Percentiles rank a stretch among this genome's conserved stretches.
These are phyloP conservation scores for Capsicum pubescens DNA, from an alignment of 257 asterid species.

Conservation along the genomic window DNA sequence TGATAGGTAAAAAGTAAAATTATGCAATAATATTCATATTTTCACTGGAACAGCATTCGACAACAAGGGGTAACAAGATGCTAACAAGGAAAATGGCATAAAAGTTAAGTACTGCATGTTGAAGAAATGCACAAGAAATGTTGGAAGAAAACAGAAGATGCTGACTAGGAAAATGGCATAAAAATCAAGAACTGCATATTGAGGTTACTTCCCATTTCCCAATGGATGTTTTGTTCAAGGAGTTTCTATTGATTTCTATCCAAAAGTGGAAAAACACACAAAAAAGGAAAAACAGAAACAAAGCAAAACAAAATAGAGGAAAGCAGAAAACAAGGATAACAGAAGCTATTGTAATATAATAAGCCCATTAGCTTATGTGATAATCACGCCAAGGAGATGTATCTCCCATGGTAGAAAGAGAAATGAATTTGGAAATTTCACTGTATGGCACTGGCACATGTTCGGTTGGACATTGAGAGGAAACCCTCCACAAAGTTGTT, in stretches of 20 bases:
- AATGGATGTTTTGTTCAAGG: neutral
- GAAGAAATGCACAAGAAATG: neutral
- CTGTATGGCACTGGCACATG: neutral
- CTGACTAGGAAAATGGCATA: neutral
- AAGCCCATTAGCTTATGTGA: neutral
- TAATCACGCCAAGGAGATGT: neutral
- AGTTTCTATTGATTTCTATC: neutral
- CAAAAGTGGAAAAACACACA: neutral
- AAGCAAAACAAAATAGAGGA: neutral
- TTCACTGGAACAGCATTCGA: neutral
- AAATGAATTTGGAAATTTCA: neutral
- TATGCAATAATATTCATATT: neutral
- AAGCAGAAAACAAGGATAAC: conserved; percentile 7
- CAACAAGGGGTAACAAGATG: neutral
- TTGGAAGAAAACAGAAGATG: neutral
- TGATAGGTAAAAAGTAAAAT: neutral
- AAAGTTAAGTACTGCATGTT: neutral
- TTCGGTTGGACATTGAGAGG: neutral
- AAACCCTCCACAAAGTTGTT: neutral
- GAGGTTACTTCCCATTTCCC: neutral
- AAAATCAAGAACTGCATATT: neutral
- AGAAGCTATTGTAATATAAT: neutral
- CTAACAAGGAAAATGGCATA: neutral
- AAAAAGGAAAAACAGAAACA: neutral
- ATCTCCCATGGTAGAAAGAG: neutral